Conservation (phyloP, 2,329 filamentous ascomycete genomes). For the Penicillium olsonii region DNA sequence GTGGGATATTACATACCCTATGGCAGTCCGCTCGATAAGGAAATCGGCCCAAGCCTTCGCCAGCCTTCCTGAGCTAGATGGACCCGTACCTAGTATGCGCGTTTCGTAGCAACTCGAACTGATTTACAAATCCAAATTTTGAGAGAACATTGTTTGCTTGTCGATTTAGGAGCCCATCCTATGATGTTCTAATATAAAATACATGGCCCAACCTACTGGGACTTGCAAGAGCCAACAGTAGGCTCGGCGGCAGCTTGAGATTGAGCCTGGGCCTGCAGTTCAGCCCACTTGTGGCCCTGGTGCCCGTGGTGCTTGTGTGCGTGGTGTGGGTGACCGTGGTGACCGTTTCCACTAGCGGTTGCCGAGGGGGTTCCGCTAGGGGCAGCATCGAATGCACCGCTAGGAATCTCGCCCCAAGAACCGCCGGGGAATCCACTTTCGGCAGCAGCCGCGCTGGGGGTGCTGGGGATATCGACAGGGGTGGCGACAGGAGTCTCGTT, state of each 20-base stretch:
- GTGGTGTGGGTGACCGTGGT: too few species aligned
- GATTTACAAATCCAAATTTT: background rate
- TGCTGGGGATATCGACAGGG: background rate
- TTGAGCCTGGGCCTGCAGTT: background rate
- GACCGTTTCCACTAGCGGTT: background rate
- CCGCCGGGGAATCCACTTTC: background rate
- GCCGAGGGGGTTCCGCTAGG: background rate
- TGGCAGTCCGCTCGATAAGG: too few species aligned
- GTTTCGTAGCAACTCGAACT: too few species aligned
- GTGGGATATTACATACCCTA: too few species aligned
- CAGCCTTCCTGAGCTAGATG: too few species aligned
- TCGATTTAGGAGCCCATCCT: background rate
- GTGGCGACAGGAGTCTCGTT: background rate
- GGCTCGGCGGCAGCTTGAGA: background rate
- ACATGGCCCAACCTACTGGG: background rate
- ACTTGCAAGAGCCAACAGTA: background rate
- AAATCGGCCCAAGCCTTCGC: too few species aligned
- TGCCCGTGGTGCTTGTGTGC: background rate
- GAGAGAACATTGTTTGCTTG: background rate
- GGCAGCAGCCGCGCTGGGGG: background rate
- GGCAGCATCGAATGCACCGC: background rate
- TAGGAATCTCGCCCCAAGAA: background rate
- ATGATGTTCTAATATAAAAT: background rate
- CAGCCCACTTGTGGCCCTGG: background rate
- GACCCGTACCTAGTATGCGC: too few species aligned